Evolutionary conservation across 2,329 filamentous ascomycete species (phyloP), one percentile per base, ranked within the genome.

Genomic region (Xylariaceae sp.): DNA sequence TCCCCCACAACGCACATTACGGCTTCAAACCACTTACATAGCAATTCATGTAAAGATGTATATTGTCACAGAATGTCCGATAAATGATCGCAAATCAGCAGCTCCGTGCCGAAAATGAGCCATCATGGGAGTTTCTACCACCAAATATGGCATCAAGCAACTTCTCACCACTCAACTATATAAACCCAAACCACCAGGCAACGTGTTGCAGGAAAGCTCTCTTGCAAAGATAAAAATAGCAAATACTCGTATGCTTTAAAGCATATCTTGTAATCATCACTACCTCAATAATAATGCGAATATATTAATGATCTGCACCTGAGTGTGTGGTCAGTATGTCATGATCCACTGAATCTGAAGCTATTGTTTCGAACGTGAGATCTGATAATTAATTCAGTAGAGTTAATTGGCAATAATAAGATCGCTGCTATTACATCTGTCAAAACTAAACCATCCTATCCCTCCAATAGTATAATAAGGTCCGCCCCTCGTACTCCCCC

Each of bases 331-430:
- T 40, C 29, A 34, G 26, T 43, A 48, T 44, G 53, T 40, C 43
- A 37, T 24, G 36, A 36, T 37, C 39, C 17, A 9, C 36, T 40
- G 37, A 26, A 52, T 59, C 51, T 55, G 4, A 24, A 47, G 47
- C 41, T 39, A 56, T 41, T 44, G 6, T 56, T 21, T 46, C 56
- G 52, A 53, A 44, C 14, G 17, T 21, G 12, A 56, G 53, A 60
- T 60, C 47, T 52, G 56, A 55, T n/a, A 31, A 31, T 7, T 48
- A 45, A 37, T 37, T 34, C 31, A 53, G 23, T 40, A 36, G 21
- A 44, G 40, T 47, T 56, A 41, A 57, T 52, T 56, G 41, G 53
- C 46, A 60, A 60, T 44, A 56, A 52, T 53, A 56, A 56, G 21
- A 59, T 46, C 37, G 36, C 31, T 36, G 24, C 26, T 52, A 56